These are phyloP conservation scores for Pseudogymnoascus sp. DNA, from an alignment of 2,329 filamentous ascomycete species.

Conservation along the genomic window DNA sequence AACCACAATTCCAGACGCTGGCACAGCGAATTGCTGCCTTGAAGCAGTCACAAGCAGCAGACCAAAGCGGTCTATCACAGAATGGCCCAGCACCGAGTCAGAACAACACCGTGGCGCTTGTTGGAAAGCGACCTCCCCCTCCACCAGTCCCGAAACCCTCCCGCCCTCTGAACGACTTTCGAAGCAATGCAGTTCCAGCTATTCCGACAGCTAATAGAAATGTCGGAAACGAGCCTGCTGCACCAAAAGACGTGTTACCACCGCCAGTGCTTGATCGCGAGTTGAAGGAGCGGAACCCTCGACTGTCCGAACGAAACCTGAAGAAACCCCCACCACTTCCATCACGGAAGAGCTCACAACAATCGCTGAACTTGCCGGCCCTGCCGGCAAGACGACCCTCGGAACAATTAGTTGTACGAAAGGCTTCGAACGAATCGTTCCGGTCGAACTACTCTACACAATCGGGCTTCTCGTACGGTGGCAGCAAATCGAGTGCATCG, in stretches of 20 bases:
- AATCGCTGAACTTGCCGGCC: constrained; percentile 37
- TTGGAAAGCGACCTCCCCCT: constrained; percentile 37
- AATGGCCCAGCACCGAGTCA: constrained; percentile 34
- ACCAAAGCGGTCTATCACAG: not conserved
- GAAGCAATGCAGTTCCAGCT: constrained; percentile 32
- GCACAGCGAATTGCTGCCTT: constrained; percentile 59
- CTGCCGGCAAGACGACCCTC: constrained; percentile 47
- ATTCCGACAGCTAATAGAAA: constrained; percentile 24
- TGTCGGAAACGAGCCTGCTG: constrained; percentile 25
- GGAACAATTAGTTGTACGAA: constrained; percentile 38
- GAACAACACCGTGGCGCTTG: constrained; percentile 48
- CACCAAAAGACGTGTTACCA: constrained; percentile 21
- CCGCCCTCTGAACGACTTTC: constrained; percentile 35
- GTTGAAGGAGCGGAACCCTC: constrained; percentile 20
- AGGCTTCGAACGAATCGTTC: constrained; percentile 54
- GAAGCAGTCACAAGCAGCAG: constrained; percentile 35
- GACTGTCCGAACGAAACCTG: constrained; percentile 24
- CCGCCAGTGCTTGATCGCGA: constrained; percentile 28
- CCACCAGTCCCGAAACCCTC: constrained; percentile 20
- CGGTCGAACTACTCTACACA: constrained; percentile 48
- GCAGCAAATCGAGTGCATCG: constrained; percentile 43
- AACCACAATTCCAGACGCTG: constrained; percentile 55
- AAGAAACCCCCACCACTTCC: constrained; percentile 24
- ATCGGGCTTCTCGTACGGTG: constrained; percentile 44
- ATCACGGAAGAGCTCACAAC: constrained; percentile 31